Evolutionary conservation across 2,329 filamentous ascomycete genomes (phyloP).

Genomic region (Clonostachys rhizophaga): DNA sequence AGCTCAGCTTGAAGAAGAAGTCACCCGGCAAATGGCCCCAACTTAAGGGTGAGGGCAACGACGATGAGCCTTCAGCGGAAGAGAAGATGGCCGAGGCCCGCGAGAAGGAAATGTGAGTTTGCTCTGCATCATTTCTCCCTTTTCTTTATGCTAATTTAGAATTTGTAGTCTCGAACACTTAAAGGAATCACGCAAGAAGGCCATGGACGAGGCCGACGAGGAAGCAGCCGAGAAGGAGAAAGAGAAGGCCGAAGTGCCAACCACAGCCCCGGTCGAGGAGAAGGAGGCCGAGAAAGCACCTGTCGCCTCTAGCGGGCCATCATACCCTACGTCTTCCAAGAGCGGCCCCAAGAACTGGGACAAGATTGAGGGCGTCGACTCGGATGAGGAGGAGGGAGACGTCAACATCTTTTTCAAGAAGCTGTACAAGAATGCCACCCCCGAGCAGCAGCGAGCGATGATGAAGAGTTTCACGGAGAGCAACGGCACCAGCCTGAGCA

Average conservation of each 20-base stretch:
- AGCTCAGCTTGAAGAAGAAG: slow-evolving; percentile 68
- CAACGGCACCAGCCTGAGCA: slow-evolving; percentile 88
- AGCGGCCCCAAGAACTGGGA: slow-evolving; percentile 91
- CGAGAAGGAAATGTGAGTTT: slow-evolving; percentile 12
- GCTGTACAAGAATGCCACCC: slow-evolving; percentile 71
- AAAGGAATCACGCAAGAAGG: too few relatives aligned
- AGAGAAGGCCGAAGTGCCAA: too few relatives aligned
- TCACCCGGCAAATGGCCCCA: slow-evolving; percentile 63
- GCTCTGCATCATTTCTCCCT: not conserved
- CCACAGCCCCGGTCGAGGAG: too few relatives aligned
- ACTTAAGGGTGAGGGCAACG: slow-evolving; percentile 11
- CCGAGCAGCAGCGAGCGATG: slow-evolving; percentile 87
- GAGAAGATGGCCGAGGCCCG: not conserved
- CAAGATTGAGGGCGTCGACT: slow-evolving; percentile 53
- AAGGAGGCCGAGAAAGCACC: not conserved
- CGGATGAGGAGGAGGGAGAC: slow-evolving; percentile 55
- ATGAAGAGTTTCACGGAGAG: slow-evolving; percentile 96
- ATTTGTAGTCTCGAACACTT: too few relatives aligned
- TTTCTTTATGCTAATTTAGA: not conserved
- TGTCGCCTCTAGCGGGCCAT: slow-evolving; percentile 29
- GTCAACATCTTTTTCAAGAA: slow-evolving; percentile 87
- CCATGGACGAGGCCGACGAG: too few relatives aligned
- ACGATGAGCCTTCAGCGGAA: not conserved
- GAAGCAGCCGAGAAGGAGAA: too few relatives aligned
- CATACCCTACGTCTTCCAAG: slow-evolving; percentile 84